phyloP scores from a whole-genome alignment of 306 rosid genomes.

The Betula pendula region DNA sequence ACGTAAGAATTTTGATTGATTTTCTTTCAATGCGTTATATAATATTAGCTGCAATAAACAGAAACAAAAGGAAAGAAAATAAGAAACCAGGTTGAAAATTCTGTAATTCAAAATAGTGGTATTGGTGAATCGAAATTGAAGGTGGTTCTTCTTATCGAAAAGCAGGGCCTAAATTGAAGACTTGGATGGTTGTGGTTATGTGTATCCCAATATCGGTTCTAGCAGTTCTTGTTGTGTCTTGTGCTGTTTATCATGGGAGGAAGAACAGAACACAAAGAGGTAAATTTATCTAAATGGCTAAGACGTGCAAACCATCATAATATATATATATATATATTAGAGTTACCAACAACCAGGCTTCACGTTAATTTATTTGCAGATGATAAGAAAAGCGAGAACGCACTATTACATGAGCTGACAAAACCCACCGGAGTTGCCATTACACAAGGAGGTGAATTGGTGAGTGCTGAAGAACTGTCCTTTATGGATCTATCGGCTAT shows the following conservation, averaged over 20 bases:
- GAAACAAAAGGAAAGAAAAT: too few species aligned
- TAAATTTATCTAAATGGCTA: slow-evolving; percentile 7
- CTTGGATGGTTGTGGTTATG: too few species aligned
- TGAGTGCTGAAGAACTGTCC: slow-evolving; percentile 44
- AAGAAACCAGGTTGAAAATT: too few species aligned
- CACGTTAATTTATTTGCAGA: slow-evolving; percentile 20
- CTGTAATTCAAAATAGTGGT: too few species aligned
- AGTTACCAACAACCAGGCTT: background rate
- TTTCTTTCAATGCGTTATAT: too few species aligned
- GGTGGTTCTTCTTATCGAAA: background rate
- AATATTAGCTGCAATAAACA: too few species aligned
- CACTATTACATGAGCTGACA: slow-evolving; percentile 33
- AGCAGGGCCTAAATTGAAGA: slow-evolving; percentile 43
- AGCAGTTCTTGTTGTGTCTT: slow-evolving; percentile 25
- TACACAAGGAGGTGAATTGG: slow-evolving; percentile 49
- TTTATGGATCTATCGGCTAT: slow-evolving; percentile 35
- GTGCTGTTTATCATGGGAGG: slow-evolving; percentile 6
- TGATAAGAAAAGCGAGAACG: slow-evolving; percentile 29
- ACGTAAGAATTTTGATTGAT: background rate
- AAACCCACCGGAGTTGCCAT: slow-evolving; percentile 33
- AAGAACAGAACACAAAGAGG: slow-evolving; percentile 27
- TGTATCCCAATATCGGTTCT: slow-evolving; percentile 28
- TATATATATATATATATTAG: too few species aligned
- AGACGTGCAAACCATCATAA: background rate
- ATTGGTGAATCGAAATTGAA: background rate